Evolutionary conservation across 2,329 filamentous ascomycete genomes (phyloP), one percentile per base, ranked within the genome.

Genomic region (Fusarium chuoi): DNA sequence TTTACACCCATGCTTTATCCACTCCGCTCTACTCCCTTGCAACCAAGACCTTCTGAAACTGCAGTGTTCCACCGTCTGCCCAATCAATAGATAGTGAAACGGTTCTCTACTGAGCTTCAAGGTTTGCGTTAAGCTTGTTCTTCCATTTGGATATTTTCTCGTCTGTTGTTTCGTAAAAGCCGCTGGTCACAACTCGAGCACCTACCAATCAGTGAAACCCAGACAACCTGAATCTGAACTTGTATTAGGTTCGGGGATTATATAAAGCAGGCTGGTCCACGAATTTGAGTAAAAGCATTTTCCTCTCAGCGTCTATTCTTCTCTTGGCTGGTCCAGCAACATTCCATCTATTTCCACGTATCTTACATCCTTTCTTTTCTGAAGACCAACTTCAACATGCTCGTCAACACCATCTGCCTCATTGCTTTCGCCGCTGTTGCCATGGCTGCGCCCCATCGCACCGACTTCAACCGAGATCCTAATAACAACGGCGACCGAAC

Each of bases 11-110:
- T 48, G 24, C 26, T 20, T 1, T 46, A 12, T 26, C 11, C 9
- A 20, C 44, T 28, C 11, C 18, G 14, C 18, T 22, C 18, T 28
- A 5, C 17, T 28, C 6, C 4, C 17, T 45, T 12, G 17, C 18
- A 14, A 18, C 24, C 44, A 46, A 46, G 26, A 8, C 9, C 44
- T 6, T 1, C 10, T 46, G 44, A 46, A 46, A 46, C 26, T 14
- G 6, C 12, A 10, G 1, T 15, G 5, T 8, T 10, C 1, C 18
- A 22, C 26, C 7, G 11, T 26, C 1, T 18, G 3, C 0, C 7
- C 18, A 14, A 46, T 28, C 22, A 12, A 28, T 9, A 28, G 5
- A 20, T 14, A 18, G 2, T 14, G 12, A 28, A 22, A 9, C 42
- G 3, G 11, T 0, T 7, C 7, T 26, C 5, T 6, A 46, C 44